These are phyloP conservation scores for Botrytis aclada DNA, from an alignment of 2,329 filamentous ascomycete genomes.

Conservation along the genomic window DNA sequence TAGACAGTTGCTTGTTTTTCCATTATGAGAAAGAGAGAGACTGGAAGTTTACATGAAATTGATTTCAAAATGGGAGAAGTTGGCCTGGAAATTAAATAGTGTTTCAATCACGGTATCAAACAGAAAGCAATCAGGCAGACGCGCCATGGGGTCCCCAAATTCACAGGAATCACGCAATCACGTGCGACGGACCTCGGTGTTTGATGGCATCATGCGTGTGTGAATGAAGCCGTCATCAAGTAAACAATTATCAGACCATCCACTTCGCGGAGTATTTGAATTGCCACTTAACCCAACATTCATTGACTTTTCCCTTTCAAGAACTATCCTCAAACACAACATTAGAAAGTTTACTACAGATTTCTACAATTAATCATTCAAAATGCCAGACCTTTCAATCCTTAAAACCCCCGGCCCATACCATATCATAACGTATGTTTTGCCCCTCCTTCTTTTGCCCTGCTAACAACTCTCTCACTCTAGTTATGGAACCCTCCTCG, in stretches of 20 bases:
- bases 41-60: neutral
- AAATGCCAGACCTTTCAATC: slow-evolving; percentile 39
- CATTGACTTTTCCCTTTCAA: neutral
- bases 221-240: slow-evolving; percentile 10
- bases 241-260: slow-evolving; percentile 3
- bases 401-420: slow-evolving; percentile 67
- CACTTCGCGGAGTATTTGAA: neutral
- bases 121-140: slow-evolving; percentile 11
- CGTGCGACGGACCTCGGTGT: slow-evolving; percentile 7
- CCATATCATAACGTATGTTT: slow-evolving; percentile 67
- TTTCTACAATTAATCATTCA: slow-evolving; percentile 18
- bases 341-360: neutral
- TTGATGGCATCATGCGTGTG: neutral
- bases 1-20: slow-evolving; percentile 92
- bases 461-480: slow-evolving; percentile 38
- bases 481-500: slow-evolving; percentile 85
- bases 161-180: slow-evolving; percentile 10
- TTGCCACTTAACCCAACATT: neutral
- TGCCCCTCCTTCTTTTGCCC: neutral
- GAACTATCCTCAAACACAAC: neutral
- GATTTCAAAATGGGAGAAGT: neutral
- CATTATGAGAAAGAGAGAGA: slow-evolving; percentile 54
- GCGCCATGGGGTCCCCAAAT: neutral
- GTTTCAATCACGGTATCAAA: neutral
- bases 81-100: neutral